Base-by-base conservation (phyloP, 768 basidiomycete genomes). In the Auricularia cornea region DNA sequence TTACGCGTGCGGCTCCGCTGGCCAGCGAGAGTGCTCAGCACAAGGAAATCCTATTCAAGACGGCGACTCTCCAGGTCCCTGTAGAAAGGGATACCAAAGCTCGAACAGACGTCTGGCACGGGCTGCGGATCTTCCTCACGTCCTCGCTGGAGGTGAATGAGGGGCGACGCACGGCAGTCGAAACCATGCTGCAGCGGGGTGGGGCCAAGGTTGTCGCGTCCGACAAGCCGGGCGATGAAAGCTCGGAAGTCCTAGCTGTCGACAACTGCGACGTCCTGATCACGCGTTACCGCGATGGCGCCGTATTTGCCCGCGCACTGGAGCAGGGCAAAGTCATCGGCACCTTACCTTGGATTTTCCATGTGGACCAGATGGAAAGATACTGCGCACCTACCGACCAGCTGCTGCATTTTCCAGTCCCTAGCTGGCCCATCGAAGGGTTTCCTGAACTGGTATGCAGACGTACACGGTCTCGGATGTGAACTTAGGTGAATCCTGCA, bases 381-480 rank as follows among this genome's bases (percentile, higher is more conserved):
- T 69, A 90, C 3, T 78, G 83, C 10, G 76, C 83, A 4, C 90
- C 94, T 0, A 79, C 84, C 35, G 85, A 89, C 63, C 88, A 91
- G 54, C 78, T 96, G 1, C 75, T 94, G 6, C 94, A 94, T 76
- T 96, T 92, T 70, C 94, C 94, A 0, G 78, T 88, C 31, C 92
- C 90, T 3, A 80, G 77, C 54, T 77, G 75, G 18, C 77, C 78
- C 2, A 83, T 92, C 16, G 80, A 81, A 5, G 84, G 79, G 1
- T 89, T 94, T 61, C 70, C 75, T 0, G 72, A 73, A 1, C 84
- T 87, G 73, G 91, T 93, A 67, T 57, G 88, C 68, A 2, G 59
- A 33, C n/a, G 32, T 41, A 26, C 29, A 8, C 35, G 35, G 54
- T 40, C 4, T 66, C 30, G 30, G 41, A 10, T 3, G 10, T 28